phyloP scores from a whole-genome alignment of 192 early-diverging fungal species.

The Rhizophagus sp. region DNA sequence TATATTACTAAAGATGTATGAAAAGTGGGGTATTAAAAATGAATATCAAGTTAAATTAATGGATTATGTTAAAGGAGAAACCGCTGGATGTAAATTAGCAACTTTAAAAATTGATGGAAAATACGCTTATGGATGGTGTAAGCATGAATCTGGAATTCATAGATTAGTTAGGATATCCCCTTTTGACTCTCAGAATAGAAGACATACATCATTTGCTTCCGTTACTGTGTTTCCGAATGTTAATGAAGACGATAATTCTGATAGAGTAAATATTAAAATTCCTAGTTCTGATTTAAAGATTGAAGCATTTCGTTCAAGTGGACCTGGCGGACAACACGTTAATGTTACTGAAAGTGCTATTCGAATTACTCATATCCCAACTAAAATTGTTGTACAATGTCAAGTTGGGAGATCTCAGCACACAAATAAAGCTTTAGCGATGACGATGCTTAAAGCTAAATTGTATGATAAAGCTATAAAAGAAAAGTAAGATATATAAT shows the following conservation, averaged over 20 bases:
- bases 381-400: constrained; percentile 70
- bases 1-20: constrained; percentile 9
- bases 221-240: background rate
- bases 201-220: constrained; percentile 25
- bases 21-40: constrained; percentile 20
- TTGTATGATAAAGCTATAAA: background rate
- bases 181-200: constrained; percentile 8
- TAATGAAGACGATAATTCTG: background rate
- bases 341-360: constrained; percentile 95
- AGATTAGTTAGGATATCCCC: constrained; percentile 17
- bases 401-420: constrained; percentile 16
- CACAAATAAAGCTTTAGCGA: background rate
- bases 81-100: constrained; percentile 11
- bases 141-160: constrained; percentile 21
- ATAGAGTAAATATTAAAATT: background rate
- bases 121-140: constrained; percentile 22
- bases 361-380: constrained; percentile 89
- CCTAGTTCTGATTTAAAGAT: constrained; percentile 57
- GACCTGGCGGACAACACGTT: constrained; percentile 88
- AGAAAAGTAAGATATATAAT: constrained; percentile 1
- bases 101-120: constrained; percentile 14
- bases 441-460: constrained; percentile 6
- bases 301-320: constrained; percentile 73
- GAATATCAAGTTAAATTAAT: constrained; percentile 1
- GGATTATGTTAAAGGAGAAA: constrained; percentile 18